These are phyloP conservation scores for Calonectria pseudoreteaudii DNA, from an alignment of 2,329 filamentous ascomycete genomes.

Conservation along the genomic window DNA sequence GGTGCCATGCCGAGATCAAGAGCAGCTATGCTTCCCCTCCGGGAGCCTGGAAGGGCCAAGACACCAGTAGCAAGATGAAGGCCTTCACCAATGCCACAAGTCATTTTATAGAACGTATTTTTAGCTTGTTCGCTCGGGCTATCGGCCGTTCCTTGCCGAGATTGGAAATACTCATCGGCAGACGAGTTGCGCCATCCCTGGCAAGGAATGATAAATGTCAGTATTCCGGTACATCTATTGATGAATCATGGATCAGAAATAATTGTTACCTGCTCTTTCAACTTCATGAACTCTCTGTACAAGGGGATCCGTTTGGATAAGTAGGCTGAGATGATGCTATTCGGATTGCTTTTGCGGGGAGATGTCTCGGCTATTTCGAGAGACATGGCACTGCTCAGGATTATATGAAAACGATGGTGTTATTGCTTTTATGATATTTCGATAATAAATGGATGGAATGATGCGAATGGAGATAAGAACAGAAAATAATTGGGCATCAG, in stretches of 20 bases:
- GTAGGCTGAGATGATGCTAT: neutral
- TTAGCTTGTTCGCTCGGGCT: neutral
- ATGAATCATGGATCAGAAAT: neutral
- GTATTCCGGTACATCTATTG: neutral
- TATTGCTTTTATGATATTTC: neutral
- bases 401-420: neutral
- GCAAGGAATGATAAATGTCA: neutral
- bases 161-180: neutral
- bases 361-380: neutral
- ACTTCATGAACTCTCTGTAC: neutral
- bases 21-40: neutral
- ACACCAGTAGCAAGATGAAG: neutral
- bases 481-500: neutral
- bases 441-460: neutral
- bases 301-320: neutral
- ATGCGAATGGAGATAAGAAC: neutral
- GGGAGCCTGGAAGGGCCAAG: neutral
- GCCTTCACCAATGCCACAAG: neutral
- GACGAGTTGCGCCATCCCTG: neutral
- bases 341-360: neutral
- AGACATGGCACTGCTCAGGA: neutral
- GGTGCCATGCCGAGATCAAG: conserved; percentile 2
- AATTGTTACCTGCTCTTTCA: neutral
- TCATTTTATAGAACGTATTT: neutral
- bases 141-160: neutral